Conservation (phyloP, 177 flowering plant species). For the Vitis hybrid region DNA sequence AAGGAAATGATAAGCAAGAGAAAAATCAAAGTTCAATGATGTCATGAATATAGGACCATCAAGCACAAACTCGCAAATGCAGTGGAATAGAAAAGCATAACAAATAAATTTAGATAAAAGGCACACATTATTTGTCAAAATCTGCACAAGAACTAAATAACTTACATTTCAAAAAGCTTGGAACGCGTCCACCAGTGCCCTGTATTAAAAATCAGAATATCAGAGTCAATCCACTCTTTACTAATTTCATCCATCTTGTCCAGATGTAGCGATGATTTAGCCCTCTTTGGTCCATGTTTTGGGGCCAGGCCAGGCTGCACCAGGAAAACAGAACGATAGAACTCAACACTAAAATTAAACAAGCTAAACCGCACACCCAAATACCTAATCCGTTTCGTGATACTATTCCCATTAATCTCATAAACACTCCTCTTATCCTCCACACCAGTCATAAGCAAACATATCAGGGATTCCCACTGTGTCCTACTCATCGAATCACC, state of each 20-base stretch:
- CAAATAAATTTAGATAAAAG: too few species aligned
- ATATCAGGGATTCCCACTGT: slow-evolving; percentile 91
- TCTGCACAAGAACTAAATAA: slow-evolving; percentile 12
- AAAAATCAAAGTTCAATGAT: neutral
- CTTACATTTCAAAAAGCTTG: slow-evolving; percentile 74
- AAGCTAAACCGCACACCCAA: slow-evolving; percentile 60
- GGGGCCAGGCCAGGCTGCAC: slow-evolving; percentile 60
- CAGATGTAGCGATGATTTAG: slow-evolving; percentile 51
- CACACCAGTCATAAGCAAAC: slow-evolving; percentile 78
- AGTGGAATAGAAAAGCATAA: slow-evolving; percentile 2
- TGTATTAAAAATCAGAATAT: slow-evolving; percentile 75
- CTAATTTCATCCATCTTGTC: slow-evolving; percentile 67
- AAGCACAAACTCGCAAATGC: too few species aligned
- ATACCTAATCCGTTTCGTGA: slow-evolving; percentile 65
- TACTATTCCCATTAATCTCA: slow-evolving; percentile 70
- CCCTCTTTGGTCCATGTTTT: slow-evolving; percentile 59
- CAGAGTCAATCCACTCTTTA: slow-evolving; percentile 70
- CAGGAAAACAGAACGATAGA: slow-evolving; percentile 69
- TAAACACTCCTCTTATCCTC: slow-evolving; percentile 64
- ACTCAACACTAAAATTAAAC: slow-evolving; percentile 58
- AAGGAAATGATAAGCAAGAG: neutral
- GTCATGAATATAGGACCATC: slow-evolving; percentile 1
- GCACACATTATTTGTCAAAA: too few species aligned
- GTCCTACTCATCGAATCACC: slow-evolving; percentile 97
- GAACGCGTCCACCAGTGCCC: slow-evolving; percentile 89